A percentile compares a stretch with the other conserved stretches of the same genome.
Conservation (phyloP, 805 yeast species). For the Scheffersomyces coipomensis region DNA sequence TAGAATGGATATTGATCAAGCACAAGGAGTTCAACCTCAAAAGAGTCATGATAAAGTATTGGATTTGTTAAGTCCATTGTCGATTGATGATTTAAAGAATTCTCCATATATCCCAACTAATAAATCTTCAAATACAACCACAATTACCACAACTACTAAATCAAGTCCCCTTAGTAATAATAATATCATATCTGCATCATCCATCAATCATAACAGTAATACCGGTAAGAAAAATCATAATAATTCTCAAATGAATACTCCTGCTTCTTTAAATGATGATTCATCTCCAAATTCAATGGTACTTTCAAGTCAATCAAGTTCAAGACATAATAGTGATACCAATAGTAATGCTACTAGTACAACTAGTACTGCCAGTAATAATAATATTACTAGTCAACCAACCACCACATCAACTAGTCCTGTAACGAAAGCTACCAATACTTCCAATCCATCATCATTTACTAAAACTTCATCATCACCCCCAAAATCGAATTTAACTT, state of each 20-base stretch:
- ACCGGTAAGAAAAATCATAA: neutral
- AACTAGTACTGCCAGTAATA: neutral
- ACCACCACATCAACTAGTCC: neutral
- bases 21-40: too few relatives aligned
- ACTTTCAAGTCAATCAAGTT: neutral
- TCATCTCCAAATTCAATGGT: neutral
- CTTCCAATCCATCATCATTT: neutral
- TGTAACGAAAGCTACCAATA: too few relatives aligned
- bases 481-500: conserved; percentile 13
- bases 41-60: conserved; percentile 21
- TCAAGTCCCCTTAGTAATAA: neutral
- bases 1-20: too few relatives aligned
- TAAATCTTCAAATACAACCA: neutral
- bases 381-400: neutral
- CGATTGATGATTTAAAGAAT: conserved; percentile 34
- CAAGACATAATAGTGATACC: conserved; percentile 1
- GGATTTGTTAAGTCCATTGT: conserved; percentile 40
- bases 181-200: neutral
- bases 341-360: neutral
- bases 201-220: neutral
- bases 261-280: neutral
- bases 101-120: conserved; percentile 7
- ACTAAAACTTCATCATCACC: neutral
- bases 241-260: neutral
- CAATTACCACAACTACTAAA: conserved; percentile 1